Base-by-base conservation (phyloP, 306 rosid genomes). In the Fragaria iinumae region DNA sequence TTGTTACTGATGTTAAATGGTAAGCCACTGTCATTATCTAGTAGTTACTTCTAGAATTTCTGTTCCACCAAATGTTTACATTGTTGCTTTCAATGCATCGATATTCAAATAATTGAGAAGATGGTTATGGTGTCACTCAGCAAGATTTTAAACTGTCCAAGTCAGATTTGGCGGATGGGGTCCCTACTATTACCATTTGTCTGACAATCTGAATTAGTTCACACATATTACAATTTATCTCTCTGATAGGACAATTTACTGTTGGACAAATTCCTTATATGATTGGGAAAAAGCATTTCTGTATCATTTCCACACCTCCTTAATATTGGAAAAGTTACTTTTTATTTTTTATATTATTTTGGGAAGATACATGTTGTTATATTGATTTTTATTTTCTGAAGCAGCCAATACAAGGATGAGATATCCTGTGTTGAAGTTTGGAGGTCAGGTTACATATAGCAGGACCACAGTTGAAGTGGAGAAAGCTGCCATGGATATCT, bases 371-470 rank as follows among this genome's bases (percentile, higher is more conserved):
- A 44, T 25, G 25, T 25, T 8, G 1, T 5, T n/a, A 49, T 32
- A 65, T 38, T 71, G 7, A 16, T 25, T 20, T 57, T 10, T 20
- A 18, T 73, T 43, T 27, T 34, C 60, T 62, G 2, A 67, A 72
- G 69, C 84, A 88, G 89, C 76, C 72, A 12, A 62, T 77, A 64
- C 80, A 23, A 85, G 72, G 79, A 90, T 80, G 91, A 79, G 77
- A 76, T 79, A 88, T 64, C 92, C 97, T 62, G 88, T 52, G 56
- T 63, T 95, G 86, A 92, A 78, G 77, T 95, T 90, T 80, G 74
- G 77, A 67, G 98, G 97, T 49, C 56, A 63, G 62, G 87, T 95
- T 80, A n/a, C 55, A 75, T 95, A 92, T 71, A 88, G 96, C 84
- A 79, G 88, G 77, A 95, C 93, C 23, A 75, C 77, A 49, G 72